A percentile compares a stretch with the other conserved stretches of the same genome.
Evolutionary conservation across 2,329 filamentous ascomycete species (phyloP).

Genomic region (Colletotrichum shisoi): DNA sequence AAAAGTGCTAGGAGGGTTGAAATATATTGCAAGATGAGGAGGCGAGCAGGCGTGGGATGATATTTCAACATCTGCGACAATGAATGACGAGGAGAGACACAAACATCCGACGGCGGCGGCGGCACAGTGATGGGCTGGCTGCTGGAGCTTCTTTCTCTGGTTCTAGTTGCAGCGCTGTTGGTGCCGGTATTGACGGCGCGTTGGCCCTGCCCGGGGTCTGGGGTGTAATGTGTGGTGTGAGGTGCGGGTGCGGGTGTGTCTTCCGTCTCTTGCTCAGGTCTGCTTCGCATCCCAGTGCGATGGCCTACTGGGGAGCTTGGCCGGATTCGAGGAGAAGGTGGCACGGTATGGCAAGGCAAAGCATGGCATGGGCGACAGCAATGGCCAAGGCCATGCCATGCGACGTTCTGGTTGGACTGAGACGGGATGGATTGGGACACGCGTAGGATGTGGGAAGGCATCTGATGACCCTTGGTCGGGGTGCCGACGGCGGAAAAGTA

Average conservation of each 20-base stretch:
- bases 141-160: constrained; percentile 1
- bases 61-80: constrained; percentile 25
- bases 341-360: constrained; percentile 17
- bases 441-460: neutral
- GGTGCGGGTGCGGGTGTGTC: neutral
- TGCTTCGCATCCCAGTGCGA: neutral
- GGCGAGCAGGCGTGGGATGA: constrained; percentile 19
- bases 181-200: constrained; percentile 3
- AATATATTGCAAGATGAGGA: constrained; percentile 3
- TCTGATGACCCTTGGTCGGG: neutral
- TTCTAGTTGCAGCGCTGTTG: neutral
- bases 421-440: neutral
- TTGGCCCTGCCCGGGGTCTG: neutral
- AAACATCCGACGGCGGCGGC: neutral
- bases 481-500: neutral
- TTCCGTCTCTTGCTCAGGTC: neutral
- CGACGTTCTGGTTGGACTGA: neutral
- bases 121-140: neutral
- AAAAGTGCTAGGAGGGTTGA: neutral
- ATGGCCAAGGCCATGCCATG: constrained; percentile 2
- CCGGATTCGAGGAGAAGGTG: constrained; percentile 25
- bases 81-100: neutral
- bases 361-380: constrained; percentile 11
- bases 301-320: neutral
- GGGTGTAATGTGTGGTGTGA: neutral